These are phyloP conservation scores for Ephemerocybe angulata DNA, from an alignment of 768 basidiomycete genomes.

Conservation along the genomic window DNA sequence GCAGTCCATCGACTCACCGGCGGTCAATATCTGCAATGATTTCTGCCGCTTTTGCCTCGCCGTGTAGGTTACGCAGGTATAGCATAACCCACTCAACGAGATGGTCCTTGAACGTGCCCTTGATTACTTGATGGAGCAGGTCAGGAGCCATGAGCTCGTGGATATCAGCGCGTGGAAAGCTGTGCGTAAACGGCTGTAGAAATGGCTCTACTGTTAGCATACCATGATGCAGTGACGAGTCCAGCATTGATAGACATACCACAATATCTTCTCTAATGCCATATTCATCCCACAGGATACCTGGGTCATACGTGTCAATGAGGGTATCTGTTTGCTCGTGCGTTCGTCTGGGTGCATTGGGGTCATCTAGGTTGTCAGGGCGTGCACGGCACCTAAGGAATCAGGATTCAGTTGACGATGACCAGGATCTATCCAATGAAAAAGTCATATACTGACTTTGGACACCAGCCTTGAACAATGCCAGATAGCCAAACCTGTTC, in stretches of 20 bases:
- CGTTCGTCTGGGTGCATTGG: conserved; percentile 13
- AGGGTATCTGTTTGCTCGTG: conserved; percentile 24
- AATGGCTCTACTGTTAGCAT: too few relatives aligned
- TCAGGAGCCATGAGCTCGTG: conserved; percentile 31
- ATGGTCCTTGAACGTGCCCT: conserved; percentile 41
- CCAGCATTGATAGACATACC: conserved; percentile 18
- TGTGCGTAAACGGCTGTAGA: conserved; percentile 28
- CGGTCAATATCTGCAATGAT: conserved; percentile 37
- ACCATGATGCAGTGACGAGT: background rate
- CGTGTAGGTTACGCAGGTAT: conserved; percentile 23
- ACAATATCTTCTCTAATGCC: conserved; percentile 30
- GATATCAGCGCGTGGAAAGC: conserved; percentile 34
- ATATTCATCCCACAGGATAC: conserved; percentile 30
- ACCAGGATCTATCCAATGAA: too few relatives aligned
- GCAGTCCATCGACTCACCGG: conserved; percentile 21
- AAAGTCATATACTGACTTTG: conserved; percentile 16
- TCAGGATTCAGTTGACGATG: too few relatives aligned
- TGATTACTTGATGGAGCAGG: conserved; percentile 39
- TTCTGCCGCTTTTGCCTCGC: conserved; percentile 15
- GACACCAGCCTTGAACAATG: conserved; percentile 26
- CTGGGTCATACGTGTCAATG: conserved; percentile 22
- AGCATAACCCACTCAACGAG: conserved; percentile 33
- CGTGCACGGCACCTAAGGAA: conserved; percentile 24
- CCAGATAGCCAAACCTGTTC: conserved; percentile 28
- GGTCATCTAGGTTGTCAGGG: conserved; percentile 18